These are phyloP conservation scores for Fusarium drepaniforme DNA, from an alignment of 2,329 filamentous ascomycete species.

Conservation along the genomic window DNA sequence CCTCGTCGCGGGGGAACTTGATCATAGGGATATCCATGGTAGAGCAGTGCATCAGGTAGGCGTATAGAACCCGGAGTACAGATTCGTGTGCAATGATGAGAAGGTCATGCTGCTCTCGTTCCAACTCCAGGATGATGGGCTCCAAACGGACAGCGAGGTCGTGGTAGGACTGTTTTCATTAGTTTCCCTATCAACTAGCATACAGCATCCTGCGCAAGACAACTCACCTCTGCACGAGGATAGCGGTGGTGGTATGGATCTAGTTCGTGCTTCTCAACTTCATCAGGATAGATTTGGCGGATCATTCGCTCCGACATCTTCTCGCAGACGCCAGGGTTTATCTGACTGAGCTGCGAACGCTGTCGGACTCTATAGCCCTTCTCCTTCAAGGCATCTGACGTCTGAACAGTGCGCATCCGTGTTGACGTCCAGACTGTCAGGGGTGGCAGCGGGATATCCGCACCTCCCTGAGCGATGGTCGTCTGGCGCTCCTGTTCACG, in stretches of 20 bases:
- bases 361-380: conserved; percentile 89
- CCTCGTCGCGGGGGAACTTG: conserved; percentile 94
- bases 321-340: conserved; percentile 96
- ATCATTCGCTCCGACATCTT: conserved; percentile 90
- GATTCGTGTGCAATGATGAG: conserved; percentile 98
- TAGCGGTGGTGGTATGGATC: conserved; percentile 98
- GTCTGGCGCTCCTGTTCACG: conserved; percentile 83
- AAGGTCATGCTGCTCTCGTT: conserved; percentile 97
- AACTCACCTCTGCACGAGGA: conserved; percentile 86
- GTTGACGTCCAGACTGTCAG: conserved; percentile 97
- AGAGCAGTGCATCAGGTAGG: conserved; percentile 98
- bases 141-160: conserved; percentile 98
- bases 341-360: conserved; percentile 94
- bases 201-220: neutral
- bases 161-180: conserved; percentile 82
- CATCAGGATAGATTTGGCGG: conserved; percentile 85
- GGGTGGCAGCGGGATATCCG: conserved; percentile 78
- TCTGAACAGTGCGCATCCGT: conserved; percentile 89
- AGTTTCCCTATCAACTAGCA: neutral
- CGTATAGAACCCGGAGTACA: conserved; percentile 95
- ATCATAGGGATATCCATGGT: conserved; percentile 93
- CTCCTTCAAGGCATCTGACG: conserved; percentile 82
- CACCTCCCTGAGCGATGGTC: conserved; percentile 75
- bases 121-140: conserved; percentile 96
- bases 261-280: conserved; percentile 90